phyloP scores from a whole-genome alignment of 2,329 filamentous ascomycete genomes.

The Penicillium sp. region DNA sequence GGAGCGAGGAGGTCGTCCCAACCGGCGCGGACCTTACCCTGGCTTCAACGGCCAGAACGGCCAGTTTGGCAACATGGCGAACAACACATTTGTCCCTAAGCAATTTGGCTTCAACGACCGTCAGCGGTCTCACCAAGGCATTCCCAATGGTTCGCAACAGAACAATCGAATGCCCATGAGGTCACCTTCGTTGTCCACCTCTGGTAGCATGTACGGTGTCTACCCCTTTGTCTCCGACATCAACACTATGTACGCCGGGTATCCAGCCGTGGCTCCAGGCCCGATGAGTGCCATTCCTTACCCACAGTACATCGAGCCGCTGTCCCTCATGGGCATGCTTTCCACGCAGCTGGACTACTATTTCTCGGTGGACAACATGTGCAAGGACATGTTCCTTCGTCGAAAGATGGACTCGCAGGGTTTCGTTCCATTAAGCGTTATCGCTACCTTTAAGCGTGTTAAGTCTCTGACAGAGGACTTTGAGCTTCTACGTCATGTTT shows the following conservation, averaged over 20 bases:
- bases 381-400: conserved; percentile 85
- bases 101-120: conserved; percentile 40
- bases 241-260: conserved; percentile 54
- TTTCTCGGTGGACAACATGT: conserved; percentile 90
- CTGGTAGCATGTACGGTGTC: conserved; percentile 46
- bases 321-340: conserved; percentile 53
- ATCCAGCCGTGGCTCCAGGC: conserved; percentile 48
- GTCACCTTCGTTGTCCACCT: conserved; percentile 58
- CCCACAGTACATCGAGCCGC: conserved; percentile 54
- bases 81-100: conserved; percentile 41
- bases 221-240: conserved; percentile 43
- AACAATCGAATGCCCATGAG: conserved; percentile 50
- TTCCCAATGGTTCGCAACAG: conserved; percentile 37
- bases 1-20: conserved; percentile 33
- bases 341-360: conserved; percentile 76
- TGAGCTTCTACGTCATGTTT: conserved; percentile 68
- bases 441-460: conserved; percentile 82
- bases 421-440: conserved; percentile 73
- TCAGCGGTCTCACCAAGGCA: conserved; percentile 37
- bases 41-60: conserved; percentile 34
- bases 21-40: conserved; percentile 37
- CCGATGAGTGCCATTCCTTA: conserved; percentile 55
- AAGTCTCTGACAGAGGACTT: conserved; percentile 65
- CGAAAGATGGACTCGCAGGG: conserved; percentile 93
- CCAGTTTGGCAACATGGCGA: conserved; percentile 36